Evolutionary conservation across 169 alveolate species (phyloP), one percentile per base, ranked within the genome.

Genomic region (Cryptosporidium viatorum): DNA sequence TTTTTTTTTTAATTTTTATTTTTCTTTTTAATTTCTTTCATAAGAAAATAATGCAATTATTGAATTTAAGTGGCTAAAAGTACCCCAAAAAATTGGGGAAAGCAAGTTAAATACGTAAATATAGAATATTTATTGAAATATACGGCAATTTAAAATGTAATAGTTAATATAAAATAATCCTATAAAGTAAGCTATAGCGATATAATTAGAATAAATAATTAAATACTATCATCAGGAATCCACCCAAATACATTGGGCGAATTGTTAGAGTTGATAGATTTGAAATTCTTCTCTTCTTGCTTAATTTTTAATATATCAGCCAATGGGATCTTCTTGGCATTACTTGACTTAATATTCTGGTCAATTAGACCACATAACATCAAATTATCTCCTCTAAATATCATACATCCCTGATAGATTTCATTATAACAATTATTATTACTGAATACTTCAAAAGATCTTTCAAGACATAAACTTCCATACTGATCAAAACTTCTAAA

Each of bases 401-500:
- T 65, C 74, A 80, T 80, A n/a, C 89, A 80, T 1, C 89, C 89
- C 51, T 62, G 75, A 33, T 80, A 80, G 18, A 80, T 65, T 39
- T 80, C 80, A 52, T 59, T 80, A 48, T 80, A 80, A 37, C 26
- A 29, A 9, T 80, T 41, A 7, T 65, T 16, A 29, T 9, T 43
- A 48, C 89, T 80, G 45, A 62, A 29, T 8, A 80, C 55, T 65
- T 80, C 89, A 67, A 59, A 80, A 21, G 75, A 59, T 39, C 29
- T 65, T 31, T 80, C 89, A 6, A 80, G 50, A 26, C 89, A 80
- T 29, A 80, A 62, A 23, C 89, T 80, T 6, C 89, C 89, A 62
- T 80, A 80, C 43, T 80, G 89, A 65, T 80, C 89, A 80, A 80
- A 80, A 48, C 89, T 80, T 62, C 89, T 59, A 33, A 80, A 80